Evolutionary conservation across 2,329 filamentous ascomycete genomes (phyloP).

Genomic region (Botrytis cinerea): DNA sequence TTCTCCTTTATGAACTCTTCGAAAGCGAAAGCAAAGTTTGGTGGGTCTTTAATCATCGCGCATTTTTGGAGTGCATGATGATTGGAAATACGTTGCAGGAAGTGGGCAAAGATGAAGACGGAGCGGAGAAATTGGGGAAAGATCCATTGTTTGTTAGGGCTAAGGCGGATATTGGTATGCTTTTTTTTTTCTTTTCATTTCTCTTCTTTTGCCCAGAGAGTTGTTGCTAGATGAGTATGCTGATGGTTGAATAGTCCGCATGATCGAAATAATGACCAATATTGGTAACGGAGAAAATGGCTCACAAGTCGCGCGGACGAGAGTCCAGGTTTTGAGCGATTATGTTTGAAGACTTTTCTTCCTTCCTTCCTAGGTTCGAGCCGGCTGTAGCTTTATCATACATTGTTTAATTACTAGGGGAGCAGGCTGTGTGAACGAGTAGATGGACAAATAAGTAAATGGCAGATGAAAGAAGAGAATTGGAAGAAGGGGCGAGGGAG

Average conservation of each 20-base stretch:
- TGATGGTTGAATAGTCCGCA: slow-evolving; percentile 48
- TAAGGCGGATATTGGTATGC: slow-evolving; percentile 61
- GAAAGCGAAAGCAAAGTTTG: slow-evolving; percentile 73
- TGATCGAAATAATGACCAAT: slow-evolving; percentile 64
- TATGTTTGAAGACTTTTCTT: slow-evolving; percentile 38
- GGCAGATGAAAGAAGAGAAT: background rate
- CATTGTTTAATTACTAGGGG: background rate
- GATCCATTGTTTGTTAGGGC: slow-evolving; percentile 63
- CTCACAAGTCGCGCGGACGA: slow-evolving; percentile 59
- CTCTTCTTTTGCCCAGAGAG: background rate
- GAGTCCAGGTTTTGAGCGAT: slow-evolving; percentile 59
- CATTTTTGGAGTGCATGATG: slow-evolving; percentile 74
- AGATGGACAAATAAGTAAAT: background rate
- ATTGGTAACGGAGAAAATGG: slow-evolving; percentile 59
- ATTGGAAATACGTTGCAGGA: slow-evolving; percentile 63
- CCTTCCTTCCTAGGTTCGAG: too few species aligned
- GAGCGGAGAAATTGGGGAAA: slow-evolving; percentile 48
- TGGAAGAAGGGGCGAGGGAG: background rate
- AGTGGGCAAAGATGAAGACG: slow-evolving; percentile 49
- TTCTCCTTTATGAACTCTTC: slow-evolving; percentile 69
- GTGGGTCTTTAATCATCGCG: slow-evolving; percentile 83
- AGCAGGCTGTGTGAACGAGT: too few species aligned
- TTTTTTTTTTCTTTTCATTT: background rate
- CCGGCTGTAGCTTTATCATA: background rate
- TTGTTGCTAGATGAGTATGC: background rate